These are phyloP conservation scores for Gypsophila paniculata DNA, from an alignment of 179 eudicot genomes.

Conservation along the genomic window DNA sequence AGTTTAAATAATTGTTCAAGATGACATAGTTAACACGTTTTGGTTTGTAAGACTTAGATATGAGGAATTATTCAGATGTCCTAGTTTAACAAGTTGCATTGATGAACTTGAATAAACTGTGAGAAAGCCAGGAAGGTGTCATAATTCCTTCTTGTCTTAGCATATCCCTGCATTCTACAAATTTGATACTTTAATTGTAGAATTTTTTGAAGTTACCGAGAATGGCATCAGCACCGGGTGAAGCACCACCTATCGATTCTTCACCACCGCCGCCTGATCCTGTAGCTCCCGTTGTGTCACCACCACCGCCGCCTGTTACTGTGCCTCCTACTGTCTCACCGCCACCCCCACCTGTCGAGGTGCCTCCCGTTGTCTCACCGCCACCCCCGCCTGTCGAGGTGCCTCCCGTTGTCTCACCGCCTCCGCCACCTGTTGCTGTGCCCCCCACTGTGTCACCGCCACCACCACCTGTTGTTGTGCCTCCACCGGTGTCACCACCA, in stretches of 20 bases:
- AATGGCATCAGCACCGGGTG: conserved; percentile 26
- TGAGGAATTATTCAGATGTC: conserved; percentile 9
- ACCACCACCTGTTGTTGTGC: conserved; percentile 2
- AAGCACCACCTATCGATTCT: conserved; percentile 11
- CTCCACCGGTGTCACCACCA: background rate
- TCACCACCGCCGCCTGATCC: background rate
- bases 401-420: background rate
- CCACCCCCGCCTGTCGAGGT: background rate
- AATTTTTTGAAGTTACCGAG: conserved; percentile 1
- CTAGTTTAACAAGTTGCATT: conserved; percentile 12
- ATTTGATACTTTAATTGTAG: conserved; percentile 2
- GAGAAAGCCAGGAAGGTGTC: conserved; percentile 13
- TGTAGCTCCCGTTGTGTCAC: background rate
- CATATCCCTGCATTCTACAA: background rate
- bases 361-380: conserved; percentile 3
- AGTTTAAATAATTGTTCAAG: conserved; percentile 20
- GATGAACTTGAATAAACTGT: conserved; percentile 16
- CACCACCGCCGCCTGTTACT: background rate
- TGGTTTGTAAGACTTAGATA: conserved; percentile 1
- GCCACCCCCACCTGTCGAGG: background rate
- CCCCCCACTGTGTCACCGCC: conserved; percentile 23
- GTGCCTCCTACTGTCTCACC: background rate
- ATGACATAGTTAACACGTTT: conserved; percentile 33
- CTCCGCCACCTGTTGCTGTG: background rate
- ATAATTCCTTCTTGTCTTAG: background rate